Evolutionary conservation across 768 basidiomycete species (phyloP).

Genomic region (Cystofilobasidium macerans): DNA sequence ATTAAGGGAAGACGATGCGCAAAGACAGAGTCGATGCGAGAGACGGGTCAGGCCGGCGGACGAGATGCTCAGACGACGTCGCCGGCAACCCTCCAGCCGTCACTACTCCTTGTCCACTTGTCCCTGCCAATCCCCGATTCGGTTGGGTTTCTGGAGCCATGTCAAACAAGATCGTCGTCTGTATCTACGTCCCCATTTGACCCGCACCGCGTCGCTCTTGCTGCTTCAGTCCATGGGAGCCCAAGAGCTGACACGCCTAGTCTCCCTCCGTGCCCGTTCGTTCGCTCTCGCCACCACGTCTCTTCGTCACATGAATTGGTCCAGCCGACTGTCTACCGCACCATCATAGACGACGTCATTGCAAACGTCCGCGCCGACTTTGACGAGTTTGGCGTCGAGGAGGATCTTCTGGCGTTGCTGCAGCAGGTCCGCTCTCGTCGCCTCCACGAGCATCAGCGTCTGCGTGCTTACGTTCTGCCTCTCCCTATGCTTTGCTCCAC

Average conservation of each 20-base stretch:
- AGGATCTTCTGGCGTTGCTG: constrained; percentile 77
- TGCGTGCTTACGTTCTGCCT: neutral
- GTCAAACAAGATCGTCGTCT: constrained; percentile 99
- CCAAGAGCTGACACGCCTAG: constrained; percentile 46
- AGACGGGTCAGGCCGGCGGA: too few relatives aligned
- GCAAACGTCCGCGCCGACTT: constrained; percentile 78
- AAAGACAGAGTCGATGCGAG: too few relatives aligned
- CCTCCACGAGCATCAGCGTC: too few relatives aligned
- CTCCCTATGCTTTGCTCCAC: neutral
- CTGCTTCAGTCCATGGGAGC: constrained; percentile 40
- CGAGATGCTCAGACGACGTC: too few relatives aligned
- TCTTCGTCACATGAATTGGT: constrained; percentile 48
- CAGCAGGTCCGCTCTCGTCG: constrained; percentile 59
- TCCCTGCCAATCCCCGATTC: too few relatives aligned
- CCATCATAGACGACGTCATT: constrained; percentile 95
- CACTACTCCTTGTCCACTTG: too few relatives aligned
- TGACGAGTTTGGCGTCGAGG: constrained; percentile 87
- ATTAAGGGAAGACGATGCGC: too few relatives aligned
- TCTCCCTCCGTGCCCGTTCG: neutral
- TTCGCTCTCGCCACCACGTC: neutral
- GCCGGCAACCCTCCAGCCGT: too few relatives aligned
- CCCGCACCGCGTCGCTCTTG: too few relatives aligned
- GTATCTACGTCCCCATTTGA: constrained; percentile 2
- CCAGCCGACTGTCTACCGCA: constrained; percentile 61
- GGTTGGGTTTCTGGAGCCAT: constrained; percentile 39